A percentile compares a stretch with the other conserved stretches of the same genome.
Conservation (phyloP, 2,329 filamentous ascomycete genomes). For the Aspergillus bombycis region DNA sequence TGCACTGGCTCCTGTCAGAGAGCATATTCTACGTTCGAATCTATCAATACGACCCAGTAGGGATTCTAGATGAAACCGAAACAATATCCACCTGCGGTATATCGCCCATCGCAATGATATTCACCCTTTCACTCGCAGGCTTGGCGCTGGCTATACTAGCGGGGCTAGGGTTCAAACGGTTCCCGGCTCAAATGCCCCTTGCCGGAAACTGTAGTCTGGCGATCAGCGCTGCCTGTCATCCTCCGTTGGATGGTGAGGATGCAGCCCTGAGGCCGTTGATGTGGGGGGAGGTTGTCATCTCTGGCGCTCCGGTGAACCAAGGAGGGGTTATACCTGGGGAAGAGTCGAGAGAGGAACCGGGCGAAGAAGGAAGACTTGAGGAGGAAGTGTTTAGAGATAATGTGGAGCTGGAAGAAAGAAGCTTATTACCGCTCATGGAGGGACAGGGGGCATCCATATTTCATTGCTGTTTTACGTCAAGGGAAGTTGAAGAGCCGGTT, state of each 20-base stretch:
- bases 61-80: background rate
- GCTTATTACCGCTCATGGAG: too few species aligned
- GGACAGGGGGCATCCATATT: too few species aligned
- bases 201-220: background rate
- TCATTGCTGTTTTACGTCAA: too few species aligned
- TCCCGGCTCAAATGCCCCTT: background rate
- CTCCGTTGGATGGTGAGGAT: too few species aligned
- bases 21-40: constrained; percentile 39
- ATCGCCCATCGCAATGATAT: background rate
- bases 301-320: too few species aligned
- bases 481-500: too few species aligned
- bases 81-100: background rate
- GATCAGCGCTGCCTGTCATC: background rate
- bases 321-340: too few species aligned
- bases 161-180: background rate
- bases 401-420: too few species aligned
- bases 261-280: too few species aligned
- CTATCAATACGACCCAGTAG: background rate
- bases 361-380: too few species aligned
- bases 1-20: constrained; percentile 54
- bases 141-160: background rate
- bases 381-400: too few species aligned
- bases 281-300: background rate
- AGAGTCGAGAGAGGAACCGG: too few species aligned
- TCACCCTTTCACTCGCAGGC: background rate